Percentiles rank a stretch among this genome's conserved stretches.
Conservation (phyloP, 164 flowering plant species). For the Magnolia kwangsiensis region DNA sequence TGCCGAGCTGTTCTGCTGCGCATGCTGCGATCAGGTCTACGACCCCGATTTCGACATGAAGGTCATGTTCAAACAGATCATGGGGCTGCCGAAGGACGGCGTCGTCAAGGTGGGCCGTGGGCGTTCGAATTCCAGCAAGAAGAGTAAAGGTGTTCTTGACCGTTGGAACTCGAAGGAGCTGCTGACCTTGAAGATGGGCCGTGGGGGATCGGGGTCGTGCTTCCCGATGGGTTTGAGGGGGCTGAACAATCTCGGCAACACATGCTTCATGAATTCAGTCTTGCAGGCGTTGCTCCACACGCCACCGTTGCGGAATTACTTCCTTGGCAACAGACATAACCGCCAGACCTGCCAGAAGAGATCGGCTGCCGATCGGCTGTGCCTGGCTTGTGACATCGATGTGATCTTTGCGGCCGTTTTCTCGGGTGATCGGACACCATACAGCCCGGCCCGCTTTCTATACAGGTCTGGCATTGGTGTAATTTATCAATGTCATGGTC, state of each 20-base stretch:
- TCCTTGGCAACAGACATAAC: constrained; percentile 43
- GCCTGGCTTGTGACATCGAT: constrained; percentile 55
- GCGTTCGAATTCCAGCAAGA: constrained; percentile 38
- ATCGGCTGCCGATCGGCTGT: constrained; percentile 23
- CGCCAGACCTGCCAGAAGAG: constrained; percentile 34
- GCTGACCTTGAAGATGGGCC: constrained; percentile 30
- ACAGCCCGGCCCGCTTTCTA: constrained; percentile 59
- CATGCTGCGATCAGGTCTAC: constrained; percentile 79
- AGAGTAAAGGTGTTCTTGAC: constrained; percentile 29
- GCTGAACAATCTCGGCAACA: constrained; percentile 65
- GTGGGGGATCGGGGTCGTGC: constrained; percentile 49
- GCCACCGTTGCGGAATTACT: constrained; percentile 58
- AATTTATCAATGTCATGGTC: not conserved
- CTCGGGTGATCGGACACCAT: constrained; percentile 58
- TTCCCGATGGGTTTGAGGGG: constrained; percentile 68
- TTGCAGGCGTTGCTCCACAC: constrained; percentile 65
- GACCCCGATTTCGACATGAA: constrained; percentile 76
- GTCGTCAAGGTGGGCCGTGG: constrained; percentile 22
- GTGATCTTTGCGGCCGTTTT: constrained; percentile 42
- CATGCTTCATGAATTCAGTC: constrained; percentile 73
- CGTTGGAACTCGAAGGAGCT: constrained; percentile 30
- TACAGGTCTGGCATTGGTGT: constrained; percentile 43
- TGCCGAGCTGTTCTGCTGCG: constrained; percentile 73
- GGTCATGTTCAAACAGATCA: constrained; percentile 50
- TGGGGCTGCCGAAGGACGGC: constrained; percentile 27